Evolutionary conservation across 2,329 filamentous ascomycete species (phyloP).

Genomic region (Stachybotrys elegans): DNA sequence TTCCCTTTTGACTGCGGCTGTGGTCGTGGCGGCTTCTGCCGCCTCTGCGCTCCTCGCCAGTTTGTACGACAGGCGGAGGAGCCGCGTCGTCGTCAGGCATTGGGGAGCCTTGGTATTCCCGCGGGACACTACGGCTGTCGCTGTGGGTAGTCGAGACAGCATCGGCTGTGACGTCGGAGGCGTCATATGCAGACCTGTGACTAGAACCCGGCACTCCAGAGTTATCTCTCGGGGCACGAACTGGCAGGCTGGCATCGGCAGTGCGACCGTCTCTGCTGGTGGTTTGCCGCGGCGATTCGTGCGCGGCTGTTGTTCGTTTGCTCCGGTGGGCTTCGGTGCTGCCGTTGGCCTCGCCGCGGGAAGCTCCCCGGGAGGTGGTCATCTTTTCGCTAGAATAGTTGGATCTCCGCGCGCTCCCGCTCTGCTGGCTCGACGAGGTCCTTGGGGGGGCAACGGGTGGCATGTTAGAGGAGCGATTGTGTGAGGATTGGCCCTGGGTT

Average conservation of each 20-base stretch:
- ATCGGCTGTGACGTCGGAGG: conserved; percentile 73
- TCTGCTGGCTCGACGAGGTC: conserved; percentile 65
- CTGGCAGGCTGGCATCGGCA: conserved; percentile 34
- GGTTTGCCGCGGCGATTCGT: conserved; percentile 25
- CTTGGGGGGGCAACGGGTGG: conserved; percentile 73
- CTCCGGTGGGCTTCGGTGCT: conserved; percentile 22
- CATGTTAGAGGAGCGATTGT: conserved; percentile 53
- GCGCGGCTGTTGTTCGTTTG: conserved; percentile 21
- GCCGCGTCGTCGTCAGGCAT: conserved; percentile 34
- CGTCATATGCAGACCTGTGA: too few relatives aligned
- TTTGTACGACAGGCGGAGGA: conserved; percentile 38
- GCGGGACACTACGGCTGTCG: conserved; percentile 18
- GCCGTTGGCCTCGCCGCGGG: conserved; percentile 24
- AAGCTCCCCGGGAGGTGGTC: conserved; percentile 32
- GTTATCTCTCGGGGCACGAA: conserved; percentile 38
- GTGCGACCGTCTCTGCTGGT: conserved; percentile 35
- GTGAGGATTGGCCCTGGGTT: conserved; percentile 38
- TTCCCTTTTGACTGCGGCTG: conserved; percentile 52
- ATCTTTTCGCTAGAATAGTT: conserved; percentile 40
- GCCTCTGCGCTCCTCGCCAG: conserved; percentile 39
- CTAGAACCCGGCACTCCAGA: conserved; percentile 50
- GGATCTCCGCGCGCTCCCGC: conserved; percentile 37
- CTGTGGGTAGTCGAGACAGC: conserved; percentile 45
- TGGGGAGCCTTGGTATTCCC: conserved; percentile 13
- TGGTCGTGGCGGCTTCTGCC: conserved; percentile 57